Evolutionary conservation across 225 moss, liverwort and hornwort species (phyloP).

Genomic region (Pleurozium schreberi): DNA sequence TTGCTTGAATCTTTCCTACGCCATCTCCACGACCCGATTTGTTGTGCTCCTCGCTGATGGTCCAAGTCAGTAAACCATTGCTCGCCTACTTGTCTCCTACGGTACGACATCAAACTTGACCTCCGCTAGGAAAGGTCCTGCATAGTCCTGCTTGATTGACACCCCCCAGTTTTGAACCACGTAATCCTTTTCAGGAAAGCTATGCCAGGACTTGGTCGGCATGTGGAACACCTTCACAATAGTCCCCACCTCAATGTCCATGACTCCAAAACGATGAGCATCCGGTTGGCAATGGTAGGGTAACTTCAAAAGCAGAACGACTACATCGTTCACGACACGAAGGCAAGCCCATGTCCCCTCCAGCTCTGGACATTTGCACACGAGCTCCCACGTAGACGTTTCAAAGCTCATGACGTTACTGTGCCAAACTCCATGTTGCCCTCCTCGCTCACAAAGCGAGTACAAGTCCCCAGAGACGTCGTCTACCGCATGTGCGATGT

Average conservation of each 20-base stretch:
- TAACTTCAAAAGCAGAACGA: not conserved
- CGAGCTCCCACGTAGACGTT: not conserved
- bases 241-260: not conserved
- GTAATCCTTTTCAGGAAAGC: not conserved
- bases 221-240: not conserved
- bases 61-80: not conserved
- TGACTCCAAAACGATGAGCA: not conserved
- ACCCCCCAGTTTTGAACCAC: not conserved
- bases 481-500: not conserved
- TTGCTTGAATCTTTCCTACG: not conserved
- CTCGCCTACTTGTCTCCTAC: not conserved
- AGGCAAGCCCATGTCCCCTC: not conserved
- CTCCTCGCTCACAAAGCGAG: not conserved
- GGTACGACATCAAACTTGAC: not conserved
- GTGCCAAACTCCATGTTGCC: not conserved
- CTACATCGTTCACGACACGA: not conserved
- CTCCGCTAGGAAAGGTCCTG: not conserved
- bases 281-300: not conserved
- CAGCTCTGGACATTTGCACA: not conserved
- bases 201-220: not conserved
- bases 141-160: not conserved
- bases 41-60: not conserved
- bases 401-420: not conserved
- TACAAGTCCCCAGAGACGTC: not conserved
- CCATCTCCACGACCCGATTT: not conserved